Evolutionary conservation across 1,139 yeast species (phyloP), one percentile per base, ranked within the genome.

Genomic region (Yamadazyma buinensis): DNA sequence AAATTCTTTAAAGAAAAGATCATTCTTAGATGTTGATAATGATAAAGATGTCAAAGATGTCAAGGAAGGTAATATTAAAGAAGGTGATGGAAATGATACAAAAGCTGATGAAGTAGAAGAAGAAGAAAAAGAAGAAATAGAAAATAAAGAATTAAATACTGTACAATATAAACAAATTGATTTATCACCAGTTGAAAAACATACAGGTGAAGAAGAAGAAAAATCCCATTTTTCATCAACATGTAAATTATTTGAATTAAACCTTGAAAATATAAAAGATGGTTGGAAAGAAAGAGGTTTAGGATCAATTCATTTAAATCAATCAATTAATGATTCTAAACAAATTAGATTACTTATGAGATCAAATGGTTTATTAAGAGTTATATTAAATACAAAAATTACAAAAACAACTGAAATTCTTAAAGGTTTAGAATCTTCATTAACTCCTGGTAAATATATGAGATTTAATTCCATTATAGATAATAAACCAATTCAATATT

Each of bases 251-350:
- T 94, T 88, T 54, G 86, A 81, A 34, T 64, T 87, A 45, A 80
- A 84, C 46, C 63, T 90, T 26, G 62, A 80, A 1, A 71, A 76
- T 27, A 71, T 84, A 1, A 57, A 72, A 10, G 76, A 72, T 19
- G 97, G 96, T 2, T 94, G 99, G 98, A 92, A 85, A 55, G 98
- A 94, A 58, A 76, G 95, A 49, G 99, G 98, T 13, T 72, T 84
- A 26, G 99, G 99, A 1, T 75, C 80, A 4, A 62, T 94, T 13
- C 95, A 86, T 56, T 74, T 94, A 26, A 92, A 92, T 57, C 74
- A 75, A 41, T 60, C 68, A n/a, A 50, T 55, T 17, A 49, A 49
- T 4, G 62, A 63, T 30, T 52, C 60, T 5, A 44, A 48, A 17
- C 52, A 59, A 33, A 59, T 61, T 34, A 53, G 97, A 46, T 57